Conservation (phyloP, 1,284 basidiomycete species). For the Chalciporus piperatoides region DNA sequence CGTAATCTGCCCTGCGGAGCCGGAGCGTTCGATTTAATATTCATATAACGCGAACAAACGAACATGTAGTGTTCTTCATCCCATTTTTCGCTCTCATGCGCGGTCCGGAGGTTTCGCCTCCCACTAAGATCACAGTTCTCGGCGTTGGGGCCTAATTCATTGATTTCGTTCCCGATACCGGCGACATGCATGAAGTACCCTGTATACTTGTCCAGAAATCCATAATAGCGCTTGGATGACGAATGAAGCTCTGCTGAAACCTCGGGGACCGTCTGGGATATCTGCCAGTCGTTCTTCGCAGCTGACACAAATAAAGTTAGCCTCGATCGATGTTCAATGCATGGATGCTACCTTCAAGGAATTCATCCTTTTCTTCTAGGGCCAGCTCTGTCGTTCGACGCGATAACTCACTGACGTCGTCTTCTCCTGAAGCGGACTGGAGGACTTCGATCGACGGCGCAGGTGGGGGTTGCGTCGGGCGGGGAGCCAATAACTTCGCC, state of each 20-base stretch:
- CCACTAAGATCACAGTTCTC: constrained; percentile 47
- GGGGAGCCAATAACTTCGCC: constrained; percentile 69
- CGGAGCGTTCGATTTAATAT: background rate
- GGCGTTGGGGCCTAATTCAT: constrained; percentile 66
- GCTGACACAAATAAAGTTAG: constrained; percentile 41
- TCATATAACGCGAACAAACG: constrained; percentile 21
- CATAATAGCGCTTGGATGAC: constrained; percentile 52
- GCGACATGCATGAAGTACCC: constrained; percentile 68
- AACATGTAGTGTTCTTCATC: constrained; percentile 81
- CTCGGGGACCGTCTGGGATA: constrained; percentile 58
- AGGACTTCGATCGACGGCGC: constrained; percentile 65
- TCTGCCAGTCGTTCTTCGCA: constrained; percentile 71
- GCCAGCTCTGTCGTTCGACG: constrained; percentile 39
- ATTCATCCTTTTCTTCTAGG: constrained; percentile 50
- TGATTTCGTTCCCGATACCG: constrained; percentile 75
- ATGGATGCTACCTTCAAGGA: constrained; percentile 50
- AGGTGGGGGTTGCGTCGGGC: constrained; percentile 36
- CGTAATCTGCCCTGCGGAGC: constrained; percentile 65
- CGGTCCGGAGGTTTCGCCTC: constrained; percentile 47
- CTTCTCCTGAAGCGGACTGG: constrained; percentile 21
- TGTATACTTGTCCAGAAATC: constrained; percentile 67
- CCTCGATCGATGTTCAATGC: background rate
- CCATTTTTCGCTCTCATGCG: constrained; percentile 70
- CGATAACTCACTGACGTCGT: constrained; percentile 42
- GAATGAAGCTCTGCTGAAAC: constrained; percentile 37